Percentiles rank a stretch among this genome's conserved stretches.
phyloP scores from a whole-genome alignment of 345 rosid genomes.

The Reutealis trisperma region DNA sequence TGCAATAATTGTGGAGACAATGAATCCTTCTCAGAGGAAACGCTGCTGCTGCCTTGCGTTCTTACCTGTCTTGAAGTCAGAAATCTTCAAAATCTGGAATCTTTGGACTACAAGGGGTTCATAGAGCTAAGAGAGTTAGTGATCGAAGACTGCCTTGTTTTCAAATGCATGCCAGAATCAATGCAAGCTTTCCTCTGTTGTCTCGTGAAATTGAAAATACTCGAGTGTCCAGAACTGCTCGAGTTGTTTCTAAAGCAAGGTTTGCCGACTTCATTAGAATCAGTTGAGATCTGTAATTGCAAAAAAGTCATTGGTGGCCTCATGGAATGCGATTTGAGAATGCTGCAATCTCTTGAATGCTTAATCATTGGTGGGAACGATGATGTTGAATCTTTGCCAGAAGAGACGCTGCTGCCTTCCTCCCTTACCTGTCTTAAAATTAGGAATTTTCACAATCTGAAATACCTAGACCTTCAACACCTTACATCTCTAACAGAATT shows the following conservation, averaged over 20 bases:
- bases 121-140: background rate
- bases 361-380: background rate
- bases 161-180: background rate
- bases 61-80: background rate
- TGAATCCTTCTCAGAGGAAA: background rate
- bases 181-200: background rate
- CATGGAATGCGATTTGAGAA: background rate
- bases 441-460: constrained; percentile 6
- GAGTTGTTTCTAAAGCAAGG: background rate
- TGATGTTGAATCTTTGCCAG: constrained; percentile 11
- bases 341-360: background rate
- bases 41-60: background rate
- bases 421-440: constrained; percentile 19
- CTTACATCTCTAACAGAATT: background rate
- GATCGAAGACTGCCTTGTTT: background rate
- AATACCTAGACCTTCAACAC: background rate
- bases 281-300: background rate
- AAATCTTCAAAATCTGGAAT: background rate
- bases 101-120: background rate
- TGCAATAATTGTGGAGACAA: background rate
- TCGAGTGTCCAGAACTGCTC: background rate
- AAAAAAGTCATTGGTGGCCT: background rate
- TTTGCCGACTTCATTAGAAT: background rate
- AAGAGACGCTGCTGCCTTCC: constrained; percentile 28
- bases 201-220: background rate